A percentile compares a stretch with the other conserved stretches of the same genome.
phyloP scores from a whole-genome alignment of 2,329 filamentous ascomycete genomes.

The Penicillium crustosum region DNA sequence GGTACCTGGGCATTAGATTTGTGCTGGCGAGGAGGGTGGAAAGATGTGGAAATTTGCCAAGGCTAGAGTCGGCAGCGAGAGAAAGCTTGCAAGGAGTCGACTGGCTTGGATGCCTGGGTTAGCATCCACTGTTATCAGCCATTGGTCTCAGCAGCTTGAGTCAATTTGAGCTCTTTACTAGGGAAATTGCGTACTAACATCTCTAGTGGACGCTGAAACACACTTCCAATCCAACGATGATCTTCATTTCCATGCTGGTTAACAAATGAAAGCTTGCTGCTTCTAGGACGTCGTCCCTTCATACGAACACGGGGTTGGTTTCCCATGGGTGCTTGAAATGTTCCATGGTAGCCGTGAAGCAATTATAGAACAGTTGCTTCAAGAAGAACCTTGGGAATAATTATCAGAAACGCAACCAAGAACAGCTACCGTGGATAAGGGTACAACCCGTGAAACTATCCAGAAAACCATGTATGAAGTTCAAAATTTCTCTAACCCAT shows the following conservation, averaged over 20 bases:
- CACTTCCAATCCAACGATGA: background rate
- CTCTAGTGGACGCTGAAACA: background rate
- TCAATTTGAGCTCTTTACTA: background rate
- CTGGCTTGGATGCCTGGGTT: background rate
- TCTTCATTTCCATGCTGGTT: background rate
- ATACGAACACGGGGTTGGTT: background rate
- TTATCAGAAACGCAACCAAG: background rate
- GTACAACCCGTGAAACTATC: background rate
- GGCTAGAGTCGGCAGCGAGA: background rate
- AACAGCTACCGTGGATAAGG: background rate
- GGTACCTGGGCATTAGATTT: background rate
- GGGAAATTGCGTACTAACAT: background rate
- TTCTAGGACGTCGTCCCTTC: background rate
- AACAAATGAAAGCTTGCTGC: too few species aligned
- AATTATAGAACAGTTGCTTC: background rate
- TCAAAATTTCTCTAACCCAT: constrained; percentile 27
- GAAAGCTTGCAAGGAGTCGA: background rate
- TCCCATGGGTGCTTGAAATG: background rate
- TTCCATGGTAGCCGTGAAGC: constrained; percentile 1
- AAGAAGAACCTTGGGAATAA: background rate
- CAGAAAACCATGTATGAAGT: background rate
- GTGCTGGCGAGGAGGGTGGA: background rate
- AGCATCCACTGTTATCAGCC: background rate
- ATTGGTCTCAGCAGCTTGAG: background rate
- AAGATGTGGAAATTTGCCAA: background rate